Evolutionary conservation across 768 basidiomycete genomes (phyloP).

Genomic region (Phlebiopsis flavidoalba): DNA sequence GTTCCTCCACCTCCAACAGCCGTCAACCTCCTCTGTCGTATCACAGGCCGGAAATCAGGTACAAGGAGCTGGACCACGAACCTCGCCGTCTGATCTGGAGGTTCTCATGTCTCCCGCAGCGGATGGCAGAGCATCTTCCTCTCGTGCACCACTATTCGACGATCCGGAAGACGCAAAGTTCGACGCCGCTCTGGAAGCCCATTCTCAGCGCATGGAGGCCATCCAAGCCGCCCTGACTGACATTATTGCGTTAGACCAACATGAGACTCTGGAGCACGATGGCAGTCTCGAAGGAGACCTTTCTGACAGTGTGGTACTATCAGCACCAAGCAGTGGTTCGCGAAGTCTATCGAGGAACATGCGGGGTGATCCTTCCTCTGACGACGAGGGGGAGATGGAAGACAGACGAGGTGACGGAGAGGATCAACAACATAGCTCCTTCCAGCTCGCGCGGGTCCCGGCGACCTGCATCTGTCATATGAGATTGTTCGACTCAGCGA

Average conservation of each 20-base stretch:
- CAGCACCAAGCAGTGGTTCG: background rate
- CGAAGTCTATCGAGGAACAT: background rate
- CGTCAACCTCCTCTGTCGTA: background rate
- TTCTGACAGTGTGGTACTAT: constrained; percentile 11
- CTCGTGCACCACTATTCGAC: constrained; percentile 74
- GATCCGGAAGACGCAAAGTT: constrained; percentile 60
- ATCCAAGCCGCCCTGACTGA: constrained; percentile 95
- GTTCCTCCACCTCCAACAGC: background rate
- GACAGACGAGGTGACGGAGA: constrained; percentile 39
- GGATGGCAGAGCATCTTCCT: constrained; percentile 41
- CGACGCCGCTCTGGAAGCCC: constrained; percentile 54
- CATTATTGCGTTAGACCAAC: constrained; percentile 84
- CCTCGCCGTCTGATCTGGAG: constrained; percentile 58
- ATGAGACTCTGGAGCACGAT: constrained; percentile 22
- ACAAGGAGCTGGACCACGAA: constrained; percentile 16
- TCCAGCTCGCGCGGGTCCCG: constrained; percentile 78
- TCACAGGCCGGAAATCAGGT: background rate
- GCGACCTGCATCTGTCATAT: constrained; percentile 82
- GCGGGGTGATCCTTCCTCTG: constrained; percentile 15
- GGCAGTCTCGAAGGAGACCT: constrained; percentile 11
- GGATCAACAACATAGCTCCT: constrained; percentile 45
- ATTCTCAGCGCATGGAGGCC: constrained; percentile 88
- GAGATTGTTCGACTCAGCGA: constrained; percentile 78
- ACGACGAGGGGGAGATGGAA: constrained; percentile 39
- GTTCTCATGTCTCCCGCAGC: constrained; percentile 74